Percentiles rank a stretch among this genome's conserved stretches.
These are phyloP conservation scores for Capronia americana DNA, from an alignment of 2,329 filamentous ascomycete species.

Conservation along the genomic window DNA sequence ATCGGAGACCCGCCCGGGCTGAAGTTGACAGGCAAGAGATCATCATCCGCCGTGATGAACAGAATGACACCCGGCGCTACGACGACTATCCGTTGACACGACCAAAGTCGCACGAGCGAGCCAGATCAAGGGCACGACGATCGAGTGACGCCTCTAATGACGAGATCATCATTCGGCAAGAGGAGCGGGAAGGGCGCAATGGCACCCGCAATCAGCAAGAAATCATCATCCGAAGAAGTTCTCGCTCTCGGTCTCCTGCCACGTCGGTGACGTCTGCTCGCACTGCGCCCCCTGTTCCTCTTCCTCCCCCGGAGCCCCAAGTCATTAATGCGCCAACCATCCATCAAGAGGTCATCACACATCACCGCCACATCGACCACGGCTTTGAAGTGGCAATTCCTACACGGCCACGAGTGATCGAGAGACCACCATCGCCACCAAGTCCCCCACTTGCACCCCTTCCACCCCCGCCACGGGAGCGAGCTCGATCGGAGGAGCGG, in stretches of 20 bases:
- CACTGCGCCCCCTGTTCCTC: conserved; percentile 57
- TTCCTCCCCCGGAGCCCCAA: conserved; percentile 62
- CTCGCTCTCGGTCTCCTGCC: conserved; percentile 40
- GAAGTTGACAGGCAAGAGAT: conserved; percentile 39
- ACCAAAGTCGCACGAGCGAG: conserved; percentile 39
- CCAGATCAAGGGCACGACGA: conserved; percentile 39
- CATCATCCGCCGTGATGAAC: conserved; percentile 49
- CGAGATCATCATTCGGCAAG: conserved; percentile 51
- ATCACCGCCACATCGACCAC: conserved; percentile 86
- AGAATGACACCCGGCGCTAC: conserved; percentile 40
- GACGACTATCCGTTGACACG: conserved; percentile 40
- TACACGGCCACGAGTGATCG: conserved; percentile 46
- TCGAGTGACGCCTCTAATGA: conserved; percentile 42
- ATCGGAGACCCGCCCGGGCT: conserved; percentile 41
- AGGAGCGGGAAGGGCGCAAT: conserved; percentile 44
- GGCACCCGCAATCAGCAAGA: conserved; percentile 40
- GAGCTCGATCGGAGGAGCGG: conserved; percentile 55
- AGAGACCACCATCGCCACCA: conserved; percentile 49
- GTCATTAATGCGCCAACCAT: conserved; percentile 78
- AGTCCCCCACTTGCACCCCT: conserved; percentile 45
- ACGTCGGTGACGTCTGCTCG: conserved; percentile 44
- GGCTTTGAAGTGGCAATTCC: conserved; percentile 57
- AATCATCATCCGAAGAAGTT: conserved; percentile 49
- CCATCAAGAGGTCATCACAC: conserved; percentile 86
- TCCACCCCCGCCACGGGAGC: conserved; percentile 41